These are phyloP conservation scores for Secale cereale DNA, from an alignment of 176 grass and related monocot genomes.

Conservation along the genomic window DNA sequence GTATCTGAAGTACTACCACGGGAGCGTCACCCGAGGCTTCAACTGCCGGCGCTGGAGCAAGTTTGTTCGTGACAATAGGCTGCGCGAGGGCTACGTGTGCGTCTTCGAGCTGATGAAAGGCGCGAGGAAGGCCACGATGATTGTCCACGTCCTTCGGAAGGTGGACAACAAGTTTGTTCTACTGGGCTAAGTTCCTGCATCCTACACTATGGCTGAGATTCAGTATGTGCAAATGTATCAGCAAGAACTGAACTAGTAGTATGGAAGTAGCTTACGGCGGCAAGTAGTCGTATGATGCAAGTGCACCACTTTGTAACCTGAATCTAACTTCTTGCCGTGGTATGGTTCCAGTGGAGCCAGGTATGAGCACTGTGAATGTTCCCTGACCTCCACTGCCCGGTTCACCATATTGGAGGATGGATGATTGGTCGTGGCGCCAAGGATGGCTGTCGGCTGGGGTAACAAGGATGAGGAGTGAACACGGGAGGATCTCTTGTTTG, in stretches of 20 bases:
- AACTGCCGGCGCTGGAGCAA: constrained; percentile 9
- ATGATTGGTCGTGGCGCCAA: too few species aligned
- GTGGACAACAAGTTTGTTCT: not conserved
- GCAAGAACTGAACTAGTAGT: not conserved
- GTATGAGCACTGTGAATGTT: not conserved
- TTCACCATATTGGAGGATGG: not conserved
- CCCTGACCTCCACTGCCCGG: not conserved
- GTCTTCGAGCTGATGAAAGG: constrained; percentile 39
- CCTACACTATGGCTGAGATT: not conserved
- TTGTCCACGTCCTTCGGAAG: constrained; percentile 19
- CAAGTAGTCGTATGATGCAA: not conserved
- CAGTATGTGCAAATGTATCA: not conserved
- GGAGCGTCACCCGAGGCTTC: not conserved
- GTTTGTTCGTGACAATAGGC: constrained; percentile 19
- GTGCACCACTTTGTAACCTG: not conserved
- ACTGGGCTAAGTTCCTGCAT: not conserved
- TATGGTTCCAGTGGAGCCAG: not conserved
- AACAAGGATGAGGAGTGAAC: too few species aligned
- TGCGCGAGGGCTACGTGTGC: constrained; percentile 27
- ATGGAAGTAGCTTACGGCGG: not conserved
- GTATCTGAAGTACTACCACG: not conserved
- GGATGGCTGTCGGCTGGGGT: too few species aligned
- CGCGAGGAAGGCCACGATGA: constrained; percentile 9
- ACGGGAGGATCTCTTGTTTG: too few species aligned
- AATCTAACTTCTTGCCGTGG: not conserved